phyloP scores from a whole-genome alignment of 73 alveolate genomes.

The Blepharisma stoltei region DNA sequence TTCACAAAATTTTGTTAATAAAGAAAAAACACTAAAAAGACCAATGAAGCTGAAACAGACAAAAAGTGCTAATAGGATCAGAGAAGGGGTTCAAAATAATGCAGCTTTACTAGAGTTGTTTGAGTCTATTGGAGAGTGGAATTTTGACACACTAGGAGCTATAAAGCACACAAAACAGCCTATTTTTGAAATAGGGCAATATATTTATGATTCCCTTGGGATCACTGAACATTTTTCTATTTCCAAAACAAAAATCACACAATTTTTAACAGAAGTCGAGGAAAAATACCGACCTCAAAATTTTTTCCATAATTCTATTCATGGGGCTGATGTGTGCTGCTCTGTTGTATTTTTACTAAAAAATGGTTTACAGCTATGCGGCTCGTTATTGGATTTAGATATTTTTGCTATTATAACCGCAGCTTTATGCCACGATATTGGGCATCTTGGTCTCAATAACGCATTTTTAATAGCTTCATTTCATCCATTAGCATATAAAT shows the following conservation, averaged over 20 bases:
- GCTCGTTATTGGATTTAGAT: slow-evolving; percentile 26
- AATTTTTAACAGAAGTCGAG: not conserved
- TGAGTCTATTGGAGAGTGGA: not conserved
- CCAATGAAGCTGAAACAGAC: too few relatives aligned
- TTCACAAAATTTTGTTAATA: too few relatives aligned
- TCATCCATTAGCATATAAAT: slow-evolving; percentile 50
- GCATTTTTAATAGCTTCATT: slow-evolving; percentile 47
- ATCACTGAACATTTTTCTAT: not conserved
- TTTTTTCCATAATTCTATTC: slow-evolving; percentile 72
- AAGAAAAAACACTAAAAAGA: too few relatives aligned
- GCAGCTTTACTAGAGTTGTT: not conserved
- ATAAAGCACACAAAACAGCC: not conserved
- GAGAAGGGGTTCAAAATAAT: too few relatives aligned
- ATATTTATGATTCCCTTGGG: not conserved
- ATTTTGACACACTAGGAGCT: not conserved
- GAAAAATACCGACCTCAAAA: slow-evolving; percentile 34
- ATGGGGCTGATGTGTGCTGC: slow-evolving; percentile 71
- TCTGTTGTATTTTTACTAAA: slow-evolving; percentile 44
- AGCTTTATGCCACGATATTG: slow-evolving; percentile 61
- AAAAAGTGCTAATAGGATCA: too few relatives aligned
- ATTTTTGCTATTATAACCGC: slow-evolving; percentile 29
- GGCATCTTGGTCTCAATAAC: slow-evolving; percentile 68
- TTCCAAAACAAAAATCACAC: not conserved
- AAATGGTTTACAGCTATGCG: slow-evolving; percentile 40
- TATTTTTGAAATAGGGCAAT: not conserved